These are phyloP conservation scores for Bathelium albidoporum DNA, from an alignment of 495 filamentous ascomycete species.

Conservation along the genomic window DNA sequence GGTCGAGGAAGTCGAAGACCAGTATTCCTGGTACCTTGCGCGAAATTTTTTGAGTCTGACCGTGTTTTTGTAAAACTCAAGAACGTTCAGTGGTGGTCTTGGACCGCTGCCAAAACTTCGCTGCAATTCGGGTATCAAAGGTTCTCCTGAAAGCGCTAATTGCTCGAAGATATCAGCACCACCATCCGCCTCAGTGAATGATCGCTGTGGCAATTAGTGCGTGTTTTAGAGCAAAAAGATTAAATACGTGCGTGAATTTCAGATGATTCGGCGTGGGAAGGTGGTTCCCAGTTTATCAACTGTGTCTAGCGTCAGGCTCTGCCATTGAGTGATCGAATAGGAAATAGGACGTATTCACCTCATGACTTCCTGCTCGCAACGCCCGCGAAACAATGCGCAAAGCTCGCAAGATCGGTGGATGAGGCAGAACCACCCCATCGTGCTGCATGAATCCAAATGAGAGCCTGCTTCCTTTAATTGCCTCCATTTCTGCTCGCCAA, in stretches of 20 bases:
- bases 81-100: background rate
- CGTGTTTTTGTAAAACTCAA: background rate
- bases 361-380: background rate
- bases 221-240: background rate
- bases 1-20: background rate
- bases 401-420: background rate
- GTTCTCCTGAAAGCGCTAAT: background rate
- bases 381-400: background rate
- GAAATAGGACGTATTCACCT: background rate
- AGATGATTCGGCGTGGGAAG: background rate
- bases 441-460: background rate
- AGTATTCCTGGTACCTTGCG: background rate
- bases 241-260: background rate
- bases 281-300: background rate
- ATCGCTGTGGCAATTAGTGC: background rate
- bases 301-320: background rate
- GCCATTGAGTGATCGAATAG: background rate
- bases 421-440: background rate
- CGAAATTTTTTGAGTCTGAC: background rate
- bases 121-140: background rate
- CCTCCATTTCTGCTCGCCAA: slow-evolving; percentile 10
- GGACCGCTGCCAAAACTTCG: background rate
- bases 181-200: background rate
- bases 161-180: background rate
- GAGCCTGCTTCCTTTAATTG: background rate